These are phyloP conservation scores for Macrolepiota fuliginosa DNA, from an alignment of 768 basidiomycete genomes.

Conservation along the genomic window DNA sequence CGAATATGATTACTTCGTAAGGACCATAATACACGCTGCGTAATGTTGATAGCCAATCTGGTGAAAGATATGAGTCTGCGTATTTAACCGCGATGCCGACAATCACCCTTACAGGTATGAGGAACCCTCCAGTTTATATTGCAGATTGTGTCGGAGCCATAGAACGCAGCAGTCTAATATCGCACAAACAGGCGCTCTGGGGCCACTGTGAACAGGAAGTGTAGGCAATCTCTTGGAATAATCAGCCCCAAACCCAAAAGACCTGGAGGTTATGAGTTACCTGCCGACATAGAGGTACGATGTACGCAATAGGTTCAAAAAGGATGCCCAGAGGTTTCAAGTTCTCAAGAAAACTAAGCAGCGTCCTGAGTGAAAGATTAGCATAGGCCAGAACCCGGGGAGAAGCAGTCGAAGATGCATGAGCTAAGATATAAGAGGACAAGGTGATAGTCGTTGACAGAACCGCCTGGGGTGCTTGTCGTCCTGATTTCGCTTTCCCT, in stretches of 20 bases:
- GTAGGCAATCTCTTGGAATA: conserved; percentile 43
- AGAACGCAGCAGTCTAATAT: conserved; percentile 67
- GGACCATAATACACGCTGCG: conserved; percentile 56
- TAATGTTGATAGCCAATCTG: conserved; percentile 56
- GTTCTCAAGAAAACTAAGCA: conserved; percentile 52
- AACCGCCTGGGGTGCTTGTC: conserved; percentile 27
- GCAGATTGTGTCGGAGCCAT: conserved; percentile 70
- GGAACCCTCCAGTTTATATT: conserved; percentile 55
- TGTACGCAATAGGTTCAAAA: conserved; percentile 35
- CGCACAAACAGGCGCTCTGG: conserved; percentile 46
- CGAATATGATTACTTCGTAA: conserved; percentile 51
- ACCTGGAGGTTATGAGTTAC: conserved; percentile 29
- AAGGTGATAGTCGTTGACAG: conserved; percentile 51
- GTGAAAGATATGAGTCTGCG: background rate
- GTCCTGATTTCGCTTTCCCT: conserved; percentile 1
- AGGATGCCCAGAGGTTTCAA: conserved; percentile 43
- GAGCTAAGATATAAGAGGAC: conserved; percentile 64
- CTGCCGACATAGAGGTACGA: conserved; percentile 62
- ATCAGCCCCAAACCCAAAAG: background rate
- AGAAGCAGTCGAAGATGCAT: conserved; percentile 61
- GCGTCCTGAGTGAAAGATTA: conserved; percentile 49
- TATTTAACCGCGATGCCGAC: background rate
- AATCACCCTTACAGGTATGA: conserved; percentile 49
- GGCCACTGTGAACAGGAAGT: conserved; percentile 33
- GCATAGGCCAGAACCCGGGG: conserved; percentile 63